A percentile compares a stretch with the other conserved stretches of the same genome.
Evolutionary conservation across 352 stramenopile genomes (phyloP).

Genomic region (Globisporangium spinosum): DNA sequence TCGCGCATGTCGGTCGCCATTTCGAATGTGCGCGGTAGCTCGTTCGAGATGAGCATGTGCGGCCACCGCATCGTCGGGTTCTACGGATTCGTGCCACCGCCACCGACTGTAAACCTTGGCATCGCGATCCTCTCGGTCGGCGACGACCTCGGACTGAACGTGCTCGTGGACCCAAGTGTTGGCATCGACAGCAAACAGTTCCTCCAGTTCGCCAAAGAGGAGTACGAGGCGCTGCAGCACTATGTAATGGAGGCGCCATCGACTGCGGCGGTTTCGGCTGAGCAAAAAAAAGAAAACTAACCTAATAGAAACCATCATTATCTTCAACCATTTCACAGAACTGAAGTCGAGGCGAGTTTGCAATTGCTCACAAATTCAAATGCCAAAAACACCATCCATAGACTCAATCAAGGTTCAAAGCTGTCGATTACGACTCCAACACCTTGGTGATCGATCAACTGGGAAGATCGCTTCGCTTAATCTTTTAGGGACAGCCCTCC

Average conservation of each 20-base stretch:
- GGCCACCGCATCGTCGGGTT: conserved; percentile 52
- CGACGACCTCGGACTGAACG: conserved; percentile 67
- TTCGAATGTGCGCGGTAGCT: conserved; percentile 61
- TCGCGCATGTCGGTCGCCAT: conserved; percentile 59
- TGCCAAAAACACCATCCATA: not conserved
- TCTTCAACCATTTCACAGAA: not conserved
- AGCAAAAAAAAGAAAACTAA: conserved; percentile 20
- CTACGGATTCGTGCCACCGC: conserved; percentile 75
- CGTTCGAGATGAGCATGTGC: conserved; percentile 52
- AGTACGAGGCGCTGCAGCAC: conserved; percentile 55
- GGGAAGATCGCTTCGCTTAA: not conserved
- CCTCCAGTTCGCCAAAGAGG: conserved; percentile 54
- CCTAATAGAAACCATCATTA: not conserved
- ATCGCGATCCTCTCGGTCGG: conserved; percentile 69
- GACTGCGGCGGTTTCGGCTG: not conserved
- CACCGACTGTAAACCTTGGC: conserved; percentile 73
- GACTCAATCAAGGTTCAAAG: not conserved
- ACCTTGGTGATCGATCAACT: not conserved
- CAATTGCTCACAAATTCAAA: not conserved
- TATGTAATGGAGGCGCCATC: conserved; percentile 17
- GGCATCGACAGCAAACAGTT: conserved; percentile 63
- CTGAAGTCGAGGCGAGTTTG: not conserved
- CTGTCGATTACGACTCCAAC: not conserved
- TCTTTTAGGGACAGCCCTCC: not conserved
- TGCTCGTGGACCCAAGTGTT: conserved; percentile 69